phyloP scores from a whole-genome alignment of 2,329 filamentous ascomycete species.

The Parafenestella ontariensis region DNA sequence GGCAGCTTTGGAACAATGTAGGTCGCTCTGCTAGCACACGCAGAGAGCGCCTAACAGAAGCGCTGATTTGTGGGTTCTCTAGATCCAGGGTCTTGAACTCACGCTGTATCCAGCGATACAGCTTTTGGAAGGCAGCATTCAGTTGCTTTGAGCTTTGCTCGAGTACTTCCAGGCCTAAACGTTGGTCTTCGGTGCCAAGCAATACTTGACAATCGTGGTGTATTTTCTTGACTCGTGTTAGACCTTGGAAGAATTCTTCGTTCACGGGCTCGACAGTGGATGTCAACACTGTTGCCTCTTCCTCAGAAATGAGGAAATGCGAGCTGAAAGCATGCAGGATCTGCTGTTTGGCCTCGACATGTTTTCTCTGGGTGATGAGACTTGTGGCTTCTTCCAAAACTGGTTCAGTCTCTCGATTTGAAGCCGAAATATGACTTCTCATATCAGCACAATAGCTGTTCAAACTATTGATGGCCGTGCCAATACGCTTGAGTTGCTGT shows the following conservation, averaged over 20 bases:
- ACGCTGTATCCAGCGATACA: constrained; percentile 93
- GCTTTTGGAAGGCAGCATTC: constrained; percentile 90
- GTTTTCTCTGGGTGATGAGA: constrained; percentile 74
- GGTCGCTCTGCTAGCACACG: constrained; percentile 89
- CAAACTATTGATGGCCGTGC: constrained; percentile 75
- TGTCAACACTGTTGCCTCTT: constrained; percentile 78
- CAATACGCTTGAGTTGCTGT: constrained; percentile 87
- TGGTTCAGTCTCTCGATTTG: constrained; percentile 75
- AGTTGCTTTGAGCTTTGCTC: constrained; percentile 87
- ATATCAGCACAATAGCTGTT: constrained; percentile 83
- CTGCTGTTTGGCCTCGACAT: constrained; percentile 80
- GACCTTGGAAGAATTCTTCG: constrained; percentile 79
- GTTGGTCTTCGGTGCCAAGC: constrained; percentile 88
- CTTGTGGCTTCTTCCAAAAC: constrained; percentile 78
- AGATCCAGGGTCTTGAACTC: constrained; percentile 92
- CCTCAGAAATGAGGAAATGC: constrained; percentile 85
- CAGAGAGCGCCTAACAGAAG: constrained; percentile 81
- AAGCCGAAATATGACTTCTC: constrained; percentile 76
- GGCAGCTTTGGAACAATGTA: constrained; percentile 87
- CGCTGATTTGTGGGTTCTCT: constrained; percentile 91
- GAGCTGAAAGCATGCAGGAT: constrained; percentile 77
- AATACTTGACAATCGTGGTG: constrained; percentile 87
- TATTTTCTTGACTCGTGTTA: constrained; percentile 84
- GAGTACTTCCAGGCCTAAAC: constrained; percentile 86
- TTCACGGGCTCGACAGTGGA: constrained; percentile 82